Evolutionary conservation across 805 yeast species (phyloP), one percentile per base, ranked within the genome.

Genomic region (Saccharomycopsis guyanensis): DNA sequence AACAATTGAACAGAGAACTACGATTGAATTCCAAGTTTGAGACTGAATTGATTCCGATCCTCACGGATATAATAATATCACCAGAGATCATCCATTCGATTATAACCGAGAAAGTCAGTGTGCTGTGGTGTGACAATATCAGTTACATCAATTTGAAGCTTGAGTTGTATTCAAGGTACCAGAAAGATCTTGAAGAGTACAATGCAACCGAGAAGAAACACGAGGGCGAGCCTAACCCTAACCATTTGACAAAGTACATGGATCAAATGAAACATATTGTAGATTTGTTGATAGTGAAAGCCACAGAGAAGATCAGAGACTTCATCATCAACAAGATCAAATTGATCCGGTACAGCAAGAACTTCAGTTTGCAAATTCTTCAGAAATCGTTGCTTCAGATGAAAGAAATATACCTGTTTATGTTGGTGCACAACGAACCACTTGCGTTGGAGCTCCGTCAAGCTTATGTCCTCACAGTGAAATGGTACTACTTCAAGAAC

Each of bases 381-480:
- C 97, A 93, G 61, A 70, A 71, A 32, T 73, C 75, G 25, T 62
- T 93, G 42, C 60, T 86, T 3, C 68, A 71, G 36, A 78, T 80
- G n/a, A 75, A 73, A 50, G 86, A 81, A 42, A 69, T 78, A 1
- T 84, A 66, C 54, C 64, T 65, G 2, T 87, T 85, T 50, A 60
- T 91, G 33, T 60, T 67, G 3, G 56, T 63, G 3, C 74, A 77
- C 42, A 75, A 83, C 47, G 70, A 73, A 6, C 70, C 77, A 4
- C 64, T 93, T 45, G 91, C 95, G 0, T 59, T 66, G 13, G 93
- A 86, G 57, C 70, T 93, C 34, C 72, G 79, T 45, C 74, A 75
- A 56, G 97, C 97, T 0, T 93, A 93, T 60, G 66, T 80, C 16
- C 80, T 79, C 57, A 91, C 97, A 2, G 89, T 93, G 86, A 70